Conservation (phyloP, 768 basidiomycete species). For the Cystobasidium tubakii region DNA sequence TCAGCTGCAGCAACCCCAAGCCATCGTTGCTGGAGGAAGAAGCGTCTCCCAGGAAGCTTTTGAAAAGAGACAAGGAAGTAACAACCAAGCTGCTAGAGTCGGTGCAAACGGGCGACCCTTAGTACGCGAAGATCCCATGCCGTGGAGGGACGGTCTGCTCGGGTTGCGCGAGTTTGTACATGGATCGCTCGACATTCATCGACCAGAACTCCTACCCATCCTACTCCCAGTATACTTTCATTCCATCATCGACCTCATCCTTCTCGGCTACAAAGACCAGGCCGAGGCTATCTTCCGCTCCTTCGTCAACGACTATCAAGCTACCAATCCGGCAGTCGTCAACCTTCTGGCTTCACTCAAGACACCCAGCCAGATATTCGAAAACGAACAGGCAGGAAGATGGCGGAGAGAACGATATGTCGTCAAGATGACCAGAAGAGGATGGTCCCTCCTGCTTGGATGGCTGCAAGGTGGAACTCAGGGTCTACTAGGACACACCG, state of each 20-base stretch:
- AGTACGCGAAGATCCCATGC: slow-evolving; percentile 24
- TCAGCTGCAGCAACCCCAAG: not conserved
- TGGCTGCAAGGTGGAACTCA: slow-evolving; percentile 86
- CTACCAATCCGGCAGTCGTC: slow-evolving; percentile 2
- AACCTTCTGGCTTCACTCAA: slow-evolving; percentile 10
- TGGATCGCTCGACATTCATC: slow-evolving; percentile 46
- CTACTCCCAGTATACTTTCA: slow-evolving; percentile 94
- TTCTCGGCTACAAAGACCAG: slow-evolving; percentile 56
- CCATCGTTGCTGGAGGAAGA: not conserved
- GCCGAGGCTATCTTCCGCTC: slow-evolving; percentile 14
- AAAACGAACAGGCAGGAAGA: slow-evolving; percentile 72
- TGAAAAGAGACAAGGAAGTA: slow-evolving; percentile 4
- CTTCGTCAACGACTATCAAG: slow-evolving; percentile 20
- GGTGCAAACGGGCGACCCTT: not conserved
- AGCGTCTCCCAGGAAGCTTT: slow-evolving; percentile 20
- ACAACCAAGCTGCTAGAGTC: not conserved
- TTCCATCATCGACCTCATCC: slow-evolving; percentile 90
- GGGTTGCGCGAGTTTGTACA: slow-evolving; percentile 32
- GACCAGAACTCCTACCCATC: slow-evolving; percentile 91
- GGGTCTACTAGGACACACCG: not conserved
- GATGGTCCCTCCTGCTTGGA: slow-evolving; percentile 82
- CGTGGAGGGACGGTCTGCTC: slow-evolving; percentile 30
- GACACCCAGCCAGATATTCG: slow-evolving; percentile 68
- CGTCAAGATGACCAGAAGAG: slow-evolving; percentile 80
- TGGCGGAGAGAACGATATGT: slow-evolving; percentile 87